Percentiles rank a stretch among this genome's conserved stretches.
These are phyloP conservation scores for Diaporthe vaccinii DNA, from an alignment of 2,329 filamentous ascomycete species.

Conservation along the genomic window DNA sequence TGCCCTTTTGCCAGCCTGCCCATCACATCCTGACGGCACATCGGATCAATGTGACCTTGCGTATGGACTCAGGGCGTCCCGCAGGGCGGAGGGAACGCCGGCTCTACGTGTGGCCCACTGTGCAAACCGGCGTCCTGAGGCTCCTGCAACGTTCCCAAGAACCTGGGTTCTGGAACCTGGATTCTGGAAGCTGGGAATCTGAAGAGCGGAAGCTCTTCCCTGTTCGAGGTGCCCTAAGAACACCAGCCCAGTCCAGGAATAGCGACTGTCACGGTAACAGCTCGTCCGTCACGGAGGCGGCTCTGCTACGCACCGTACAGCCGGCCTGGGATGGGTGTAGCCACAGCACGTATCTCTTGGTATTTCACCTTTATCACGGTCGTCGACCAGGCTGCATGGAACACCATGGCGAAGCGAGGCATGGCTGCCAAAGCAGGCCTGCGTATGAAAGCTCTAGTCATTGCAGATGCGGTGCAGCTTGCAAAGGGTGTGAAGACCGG, in stretches of 20 bases:
- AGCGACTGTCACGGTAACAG: constrained; percentile 4
- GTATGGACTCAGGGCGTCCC: background rate
- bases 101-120: background rate
- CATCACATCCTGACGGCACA: constrained; percentile 4
- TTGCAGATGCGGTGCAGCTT: background rate
- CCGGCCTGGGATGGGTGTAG: background rate
- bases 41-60: constrained; percentile 14
- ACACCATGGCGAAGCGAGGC: background rate
- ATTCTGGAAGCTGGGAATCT: constrained; percentile 1
- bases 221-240: background rate
- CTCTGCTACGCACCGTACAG: background rate
- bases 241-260: constrained; percentile 19
- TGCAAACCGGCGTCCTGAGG: background rate
- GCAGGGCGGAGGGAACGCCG: constrained; percentile 11
- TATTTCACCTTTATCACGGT: background rate
- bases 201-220: constrained; percentile 5
- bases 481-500: background rate
- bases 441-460: background rate
- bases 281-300: background rate
- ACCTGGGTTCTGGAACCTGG: constrained; percentile 28
- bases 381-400: background rate
- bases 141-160: constrained; percentile 15
- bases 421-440: background rate
- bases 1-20: background rate
- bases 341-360: background rate